Percentiles rank a stretch among this genome's conserved stretches.
Evolutionary conservation across 2,329 filamentous ascomycete species (phyloP).

Genomic region (Diaporthe ilicicola): DNA sequence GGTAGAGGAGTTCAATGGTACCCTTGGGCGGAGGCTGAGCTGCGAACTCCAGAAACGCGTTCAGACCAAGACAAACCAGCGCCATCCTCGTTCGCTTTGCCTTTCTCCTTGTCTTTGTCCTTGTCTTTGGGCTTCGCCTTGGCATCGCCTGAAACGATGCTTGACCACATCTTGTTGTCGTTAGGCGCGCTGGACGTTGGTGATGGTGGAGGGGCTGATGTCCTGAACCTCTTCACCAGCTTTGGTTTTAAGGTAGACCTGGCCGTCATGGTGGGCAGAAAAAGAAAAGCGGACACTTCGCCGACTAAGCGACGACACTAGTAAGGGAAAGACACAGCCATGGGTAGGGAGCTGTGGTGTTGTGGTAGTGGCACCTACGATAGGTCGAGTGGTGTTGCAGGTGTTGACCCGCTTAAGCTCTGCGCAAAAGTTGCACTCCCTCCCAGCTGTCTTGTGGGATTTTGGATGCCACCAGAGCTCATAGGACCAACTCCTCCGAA

Average conservation of each 20-base stretch:
- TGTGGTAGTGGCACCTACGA: constrained; percentile 62
- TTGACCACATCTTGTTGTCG: constrained; percentile 28
- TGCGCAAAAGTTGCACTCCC: constrained; percentile 73
- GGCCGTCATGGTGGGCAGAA: constrained; percentile 11
- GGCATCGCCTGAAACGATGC: constrained; percentile 17
- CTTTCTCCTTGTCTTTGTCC: not conserved
- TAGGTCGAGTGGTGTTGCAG: constrained; percentile 68
- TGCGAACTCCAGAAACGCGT: not conserved
- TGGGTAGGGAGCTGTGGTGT: not conserved
- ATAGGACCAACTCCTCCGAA: constrained; percentile 71
- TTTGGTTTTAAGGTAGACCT: constrained; percentile 19
- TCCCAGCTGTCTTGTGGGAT: constrained; percentile 61
- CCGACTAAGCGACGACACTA: not conserved
- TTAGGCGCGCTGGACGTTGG: not conserved
- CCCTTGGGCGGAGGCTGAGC: constrained; percentile 23
- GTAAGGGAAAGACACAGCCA: not conserved
- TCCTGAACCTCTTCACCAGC: constrained; percentile 21
- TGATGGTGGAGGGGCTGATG: not conserved
- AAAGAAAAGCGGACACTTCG: not conserved
- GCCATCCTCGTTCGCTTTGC: not conserved
- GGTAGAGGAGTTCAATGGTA: constrained; percentile 29
- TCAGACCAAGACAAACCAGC: not conserved
- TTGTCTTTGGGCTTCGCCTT: not conserved
- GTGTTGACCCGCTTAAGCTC: constrained; percentile 70
- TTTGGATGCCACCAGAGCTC: constrained; percentile 61